These are phyloP conservation scores for Boechera retrofracta DNA, from an alignment of 345 rosid species.

Conservation along the genomic window DNA sequence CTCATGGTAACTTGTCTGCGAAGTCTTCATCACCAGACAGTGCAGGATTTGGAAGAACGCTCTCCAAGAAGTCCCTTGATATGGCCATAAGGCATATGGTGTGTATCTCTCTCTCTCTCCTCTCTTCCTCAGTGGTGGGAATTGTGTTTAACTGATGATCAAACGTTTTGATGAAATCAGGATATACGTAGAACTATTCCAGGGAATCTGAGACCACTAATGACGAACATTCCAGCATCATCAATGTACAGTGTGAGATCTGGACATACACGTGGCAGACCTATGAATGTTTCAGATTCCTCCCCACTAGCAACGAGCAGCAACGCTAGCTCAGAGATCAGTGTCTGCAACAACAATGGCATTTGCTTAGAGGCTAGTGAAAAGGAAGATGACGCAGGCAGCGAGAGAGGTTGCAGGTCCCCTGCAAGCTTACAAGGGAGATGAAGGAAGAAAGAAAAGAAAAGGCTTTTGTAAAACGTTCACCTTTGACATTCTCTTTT, in stretches of 20 bases:
- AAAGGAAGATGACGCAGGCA: conserved; percentile 66
- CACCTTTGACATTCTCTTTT: conserved; percentile 29
- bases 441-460: conserved; percentile 42
- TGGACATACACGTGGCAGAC: conserved; percentile 71
- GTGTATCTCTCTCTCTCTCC: conserved; percentile 34
- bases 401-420: conserved; percentile 70
- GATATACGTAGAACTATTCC: conserved; percentile 93
- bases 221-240: conserved; percentile 97
- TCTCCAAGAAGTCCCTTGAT: conserved; percentile 96
- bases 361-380: conserved; percentile 63
- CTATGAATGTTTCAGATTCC: conserved; percentile 78
- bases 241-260: conserved; percentile 97
- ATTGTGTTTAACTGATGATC: conserved; percentile 21
- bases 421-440: conserved; percentile 69
- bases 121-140: not conserved
- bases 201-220: conserved; percentile 81
- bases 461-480: conserved; percentile 32
- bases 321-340: conserved; percentile 93
- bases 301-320: conserved; percentile 98
- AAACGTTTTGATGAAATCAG: conserved; percentile 48
- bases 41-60: conserved; percentile 88
- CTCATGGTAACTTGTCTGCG: conserved; percentile 70
- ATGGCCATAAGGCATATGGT: conserved; percentile 99
- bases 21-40: conserved; percentile 93
- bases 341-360: conserved; percentile 79